Evolutionary conservation across 805 yeast species (phyloP).

Genomic region (Saccharomycopsis oosterbeekiorum): DNA sequence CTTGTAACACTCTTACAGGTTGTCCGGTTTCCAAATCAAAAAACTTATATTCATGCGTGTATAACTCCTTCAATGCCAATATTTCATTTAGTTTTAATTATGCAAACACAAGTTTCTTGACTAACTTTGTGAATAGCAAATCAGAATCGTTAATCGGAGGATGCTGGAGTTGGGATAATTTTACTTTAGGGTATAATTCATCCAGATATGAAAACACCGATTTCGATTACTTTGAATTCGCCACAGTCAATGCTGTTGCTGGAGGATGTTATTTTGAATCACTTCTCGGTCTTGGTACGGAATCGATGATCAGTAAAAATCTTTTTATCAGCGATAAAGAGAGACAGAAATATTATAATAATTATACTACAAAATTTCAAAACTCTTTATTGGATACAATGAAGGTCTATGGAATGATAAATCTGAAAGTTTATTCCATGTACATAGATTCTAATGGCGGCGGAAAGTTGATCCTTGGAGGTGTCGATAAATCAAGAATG

Average conservation of each 20-base stretch:
- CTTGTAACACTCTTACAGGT: slow-evolving; percentile 13
- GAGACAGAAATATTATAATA: slow-evolving; percentile 1
- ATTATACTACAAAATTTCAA: background rate
- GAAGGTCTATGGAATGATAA: slow-evolving; percentile 5
- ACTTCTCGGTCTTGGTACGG: slow-evolving; percentile 11
- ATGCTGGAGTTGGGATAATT: slow-evolving; percentile 18
- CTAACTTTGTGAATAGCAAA: slow-evolving; percentile 13
- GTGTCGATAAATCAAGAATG: slow-evolving; percentile 7
- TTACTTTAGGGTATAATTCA: slow-evolving; percentile 5
- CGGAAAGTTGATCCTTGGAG: slow-evolving; percentile 14
- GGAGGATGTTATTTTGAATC: slow-evolving; percentile 9
- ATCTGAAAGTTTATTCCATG: slow-evolving; percentile 12
- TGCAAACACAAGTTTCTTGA: slow-evolving; percentile 4
- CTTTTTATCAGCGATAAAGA: slow-evolving; percentile 7
- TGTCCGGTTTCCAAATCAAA: slow-evolving; percentile 11
- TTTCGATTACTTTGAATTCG: slow-evolving; percentile 12
- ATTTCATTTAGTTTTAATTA: slow-evolving; percentile 14
- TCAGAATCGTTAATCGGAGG: slow-evolving; percentile 5
- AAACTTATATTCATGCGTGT: slow-evolving; percentile 15
- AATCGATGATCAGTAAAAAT: background rate
- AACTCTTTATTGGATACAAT: slow-evolving; percentile 8
- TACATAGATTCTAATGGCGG: slow-evolving; percentile 7
- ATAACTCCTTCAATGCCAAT: slow-evolving; percentile 13
- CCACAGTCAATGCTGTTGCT: slow-evolving; percentile 5
- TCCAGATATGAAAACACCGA: background rate